Percentiles rank a stretch among this genome's conserved stretches.
phyloP scores from a whole-genome alignment of 805 yeast genomes.

The Kodamaea kakaduensis region DNA sequence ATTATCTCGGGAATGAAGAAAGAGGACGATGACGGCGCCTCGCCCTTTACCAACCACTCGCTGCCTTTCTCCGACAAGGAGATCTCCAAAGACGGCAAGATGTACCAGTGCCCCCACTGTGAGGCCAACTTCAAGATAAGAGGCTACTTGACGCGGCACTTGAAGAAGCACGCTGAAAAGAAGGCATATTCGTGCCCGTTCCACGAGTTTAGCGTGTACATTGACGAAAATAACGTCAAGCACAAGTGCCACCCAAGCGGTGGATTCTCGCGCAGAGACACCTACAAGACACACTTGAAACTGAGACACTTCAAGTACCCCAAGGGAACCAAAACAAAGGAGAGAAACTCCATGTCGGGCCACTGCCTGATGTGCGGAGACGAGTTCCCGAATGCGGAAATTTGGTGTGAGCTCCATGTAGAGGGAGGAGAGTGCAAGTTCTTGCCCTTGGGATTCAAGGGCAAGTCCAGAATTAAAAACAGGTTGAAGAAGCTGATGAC shows the following conservation, averaged over 20 bases:
- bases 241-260: conserved; percentile 55
- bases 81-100: conserved; percentile 15
- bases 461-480: conserved; percentile 42
- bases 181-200: conserved; percentile 57
- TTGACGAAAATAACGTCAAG: conserved; percentile 37
- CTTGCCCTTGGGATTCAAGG: conserved; percentile 42
- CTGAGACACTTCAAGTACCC: conserved; percentile 57
- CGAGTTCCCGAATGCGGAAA: conserved; percentile 44
- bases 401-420: conserved; percentile 51
- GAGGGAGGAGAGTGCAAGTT: conserved; percentile 46
- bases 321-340: conserved; percentile 47
- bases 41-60: conserved; percentile 29
- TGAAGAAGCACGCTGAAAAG: conserved; percentile 46
- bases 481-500: conserved; percentile 37
- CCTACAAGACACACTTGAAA: conserved; percentile 55
- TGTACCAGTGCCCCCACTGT: conserved; percentile 47
- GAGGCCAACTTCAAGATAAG: conserved; percentile 46
- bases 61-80: conserved; percentile 24
- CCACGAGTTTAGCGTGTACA: conserved; percentile 34
- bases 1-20: conserved; percentile 19
- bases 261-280: conserved; percentile 56
- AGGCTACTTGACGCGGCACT: conserved; percentile 53
- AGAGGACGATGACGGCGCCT: conserved; percentile 15
- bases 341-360: conserved; percentile 42
- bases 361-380: conserved; percentile 54